Evolutionary conservation across 2,329 filamentous ascomycete genomes (phyloP), one percentile per base, ranked within the genome.

Genomic region (Diaporthe capsici): DNA sequence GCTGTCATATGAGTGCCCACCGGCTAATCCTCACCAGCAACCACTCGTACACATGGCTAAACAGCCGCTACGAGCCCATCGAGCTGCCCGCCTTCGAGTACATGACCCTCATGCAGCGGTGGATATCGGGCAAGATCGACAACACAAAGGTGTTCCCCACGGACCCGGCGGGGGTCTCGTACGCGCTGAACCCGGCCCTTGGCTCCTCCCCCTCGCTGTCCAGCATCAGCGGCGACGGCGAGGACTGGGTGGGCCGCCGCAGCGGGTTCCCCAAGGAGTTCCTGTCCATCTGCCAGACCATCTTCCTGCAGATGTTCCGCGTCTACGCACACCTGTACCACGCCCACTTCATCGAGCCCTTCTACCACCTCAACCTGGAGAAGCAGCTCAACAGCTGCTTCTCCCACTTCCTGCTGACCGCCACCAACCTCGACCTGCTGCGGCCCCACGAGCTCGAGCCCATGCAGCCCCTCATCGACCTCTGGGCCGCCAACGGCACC

Each of bases 311-410:
- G 84, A 97, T 97, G 91, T 96, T 97, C 87, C 92, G 95, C 75
- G 94, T 96, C 79, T 97, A 97, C 81, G 93, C 95, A 61, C 95
- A 97, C 84, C 91, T 97, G 77, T 97, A 97, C 86, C 96, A 95
- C 87, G 93, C 94, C 76, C 95, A 97, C 84, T 97, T 92, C 84
- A 84, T 91, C 78, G 91, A 93, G 76, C 92, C 92, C 10, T 94
- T 93, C 84, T 94, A 92, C 85, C 91, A 94, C 81, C 88, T 94
- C 78, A 93, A 91, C 84, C 84, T 91, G 37, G 89, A 91, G 81
- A 91, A 93, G 80, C 91, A 93, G 80, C 87, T 94, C 75, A 94
- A 94, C 85, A 93, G 92, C 83, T 93, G 92, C 83, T 94, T 94
- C 81, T 92, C 92, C 75, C 92, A 94, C 83, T 94, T 94, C 79